Conservation (phyloP, 2,329 filamentous ascomycete genomes). For the Ascochyta rabiei region DNA sequence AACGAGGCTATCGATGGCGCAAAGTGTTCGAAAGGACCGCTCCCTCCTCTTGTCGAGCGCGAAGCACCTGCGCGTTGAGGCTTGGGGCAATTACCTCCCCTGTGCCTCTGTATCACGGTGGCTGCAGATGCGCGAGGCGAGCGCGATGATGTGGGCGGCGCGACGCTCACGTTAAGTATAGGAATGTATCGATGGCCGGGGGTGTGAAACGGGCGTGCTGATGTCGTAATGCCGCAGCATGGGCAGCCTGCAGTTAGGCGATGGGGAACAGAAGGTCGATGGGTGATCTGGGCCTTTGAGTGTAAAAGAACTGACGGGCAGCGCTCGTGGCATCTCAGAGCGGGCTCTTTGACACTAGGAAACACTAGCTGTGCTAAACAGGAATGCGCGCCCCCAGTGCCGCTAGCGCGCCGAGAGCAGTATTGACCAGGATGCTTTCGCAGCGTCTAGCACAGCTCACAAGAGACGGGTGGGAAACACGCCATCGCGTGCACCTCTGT, state of each 20-base stretch:
- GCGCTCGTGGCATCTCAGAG: slow-evolving; percentile 31
- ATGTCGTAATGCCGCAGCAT: slow-evolving; percentile 34
- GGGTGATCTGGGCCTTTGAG: slow-evolving; percentile 32
- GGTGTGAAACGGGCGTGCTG: slow-evolving; percentile 19
- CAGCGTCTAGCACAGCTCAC: not conserved
- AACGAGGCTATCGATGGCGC: not conserved
- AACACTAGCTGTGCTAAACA: slow-evolving; percentile 29
- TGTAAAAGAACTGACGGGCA: slow-evolving; percentile 33
- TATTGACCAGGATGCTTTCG: slow-evolving; percentile 12
- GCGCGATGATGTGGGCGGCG: slow-evolving; percentile 14
- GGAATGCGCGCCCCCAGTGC: slow-evolving; percentile 25
- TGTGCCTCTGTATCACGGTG: slow-evolving; percentile 7
- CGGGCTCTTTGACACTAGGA: slow-evolving; percentile 31
- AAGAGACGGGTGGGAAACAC: not conserved
- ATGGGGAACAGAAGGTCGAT: slow-evolving; percentile 25
- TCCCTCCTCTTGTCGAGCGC: slow-evolving; percentile 1
- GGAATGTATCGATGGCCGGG: slow-evolving; percentile 21
- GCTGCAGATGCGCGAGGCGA: slow-evolving; percentile 1
- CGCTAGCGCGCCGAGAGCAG: slow-evolving; percentile 19
- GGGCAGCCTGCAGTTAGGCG: slow-evolving; percentile 25
- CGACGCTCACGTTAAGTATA: slow-evolving; percentile 23
- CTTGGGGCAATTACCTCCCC: slow-evolving; percentile 15
- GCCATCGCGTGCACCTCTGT: no score
- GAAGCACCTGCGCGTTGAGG: slow-evolving; percentile 10
- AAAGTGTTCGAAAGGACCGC: not conserved